Evolutionary conservation across 1,284 basidiomycete genomes (phyloP), one percentile per base, ranked within the genome.

Genomic region (Rhodofomes roseus): DNA sequence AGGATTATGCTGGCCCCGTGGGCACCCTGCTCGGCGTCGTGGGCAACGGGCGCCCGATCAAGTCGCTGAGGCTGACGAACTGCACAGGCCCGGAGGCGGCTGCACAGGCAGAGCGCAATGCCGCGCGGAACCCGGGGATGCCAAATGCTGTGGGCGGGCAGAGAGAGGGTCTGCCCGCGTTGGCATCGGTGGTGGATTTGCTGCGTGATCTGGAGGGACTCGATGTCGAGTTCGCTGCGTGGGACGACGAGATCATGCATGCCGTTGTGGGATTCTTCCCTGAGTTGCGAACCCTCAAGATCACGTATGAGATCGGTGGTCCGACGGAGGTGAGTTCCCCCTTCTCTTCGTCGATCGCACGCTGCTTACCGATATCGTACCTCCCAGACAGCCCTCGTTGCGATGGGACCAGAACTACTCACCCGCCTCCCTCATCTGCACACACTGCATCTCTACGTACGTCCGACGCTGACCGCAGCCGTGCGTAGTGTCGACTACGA

Each of bases 181-280:
- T 73, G 20, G 56, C 63, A 48, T 54, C 40, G 46, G 55, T 71
- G 22, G 57, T 65, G 36, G 5, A 31, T 25, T 14, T 20, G 18
- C 60, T 66, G 14, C 62, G 67, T 1, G 54, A 59, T 1, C 55
- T 74, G 25, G 61, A 67, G 61, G 66, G 68, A 66, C 68, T 74
- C 36, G 60, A 67, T 48, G 27, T 71, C 4, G 67, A 70, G 59
- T 65, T 66, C 57, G 59, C 62, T 53, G 62, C 58, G 20, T 74
- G 72, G 72, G 71, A 74, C 58, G 61, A 65, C 50, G 72, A 74
- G 60, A 65, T 73, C 25, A 40, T 73, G 20, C 62, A 69, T 20
- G 70, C 71, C 18, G 61, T 70, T 20, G 60, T 63, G 23, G 53
- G 61, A 53, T 64, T 70, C 50, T 73, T 73, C 65, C 65, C 62